Conservation (phyloP, 208 protist genomes). For the Leishmania turanica region DNA sequence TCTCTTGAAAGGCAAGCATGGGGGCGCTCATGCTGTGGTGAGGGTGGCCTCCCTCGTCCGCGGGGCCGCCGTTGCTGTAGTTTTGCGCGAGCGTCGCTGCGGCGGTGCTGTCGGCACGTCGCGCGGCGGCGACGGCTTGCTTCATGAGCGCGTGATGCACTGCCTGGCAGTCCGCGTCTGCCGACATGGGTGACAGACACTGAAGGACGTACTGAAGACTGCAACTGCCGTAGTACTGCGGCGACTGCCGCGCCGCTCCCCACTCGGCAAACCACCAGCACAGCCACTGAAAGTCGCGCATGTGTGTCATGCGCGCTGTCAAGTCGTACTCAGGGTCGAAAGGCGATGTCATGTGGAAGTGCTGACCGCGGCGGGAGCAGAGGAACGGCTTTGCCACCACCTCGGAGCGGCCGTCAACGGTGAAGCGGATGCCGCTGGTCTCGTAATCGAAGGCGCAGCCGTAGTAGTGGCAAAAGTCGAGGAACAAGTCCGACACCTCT, state of each 20-base stretch:
- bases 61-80: neutral
- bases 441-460: slow-evolving; percentile 87
- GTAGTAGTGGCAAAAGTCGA: slow-evolving; percentile 89
- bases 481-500: slow-evolving; percentile 56
- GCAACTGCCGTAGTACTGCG: slow-evolving; percentile 43
- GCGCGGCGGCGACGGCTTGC: slow-evolving; percentile 14
- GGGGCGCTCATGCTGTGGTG: neutral
- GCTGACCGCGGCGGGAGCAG: slow-evolving; percentile 75
- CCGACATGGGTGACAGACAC: slow-evolving; percentile 63
- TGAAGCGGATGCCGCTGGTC: slow-evolving; percentile 65
- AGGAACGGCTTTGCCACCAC: slow-evolving; percentile 73
- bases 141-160: slow-evolving; percentile 52
- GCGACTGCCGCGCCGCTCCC: slow-evolving; percentile 36
- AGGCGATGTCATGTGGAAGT: slow-evolving; percentile 84
- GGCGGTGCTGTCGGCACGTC: neutral
- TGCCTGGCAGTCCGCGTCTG: slow-evolving; percentile 48
- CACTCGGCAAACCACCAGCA: slow-evolving; percentile 73
- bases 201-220: slow-evolving; percentile 67
- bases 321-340: slow-evolving; percentile 88
- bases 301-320: slow-evolving; percentile 79
- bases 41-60: neutral
- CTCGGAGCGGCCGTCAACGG: slow-evolving; percentile 47
- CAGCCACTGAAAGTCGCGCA: slow-evolving; percentile 79
- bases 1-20: neutral
- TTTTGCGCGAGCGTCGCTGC: neutral